Percentiles rank a stretch among this genome's conserved stretches.
These are phyloP conservation scores for Apiotrichum laibachii DNA, from an alignment of 1,284 basidiomycete species.

Conservation along the genomic window DNA sequence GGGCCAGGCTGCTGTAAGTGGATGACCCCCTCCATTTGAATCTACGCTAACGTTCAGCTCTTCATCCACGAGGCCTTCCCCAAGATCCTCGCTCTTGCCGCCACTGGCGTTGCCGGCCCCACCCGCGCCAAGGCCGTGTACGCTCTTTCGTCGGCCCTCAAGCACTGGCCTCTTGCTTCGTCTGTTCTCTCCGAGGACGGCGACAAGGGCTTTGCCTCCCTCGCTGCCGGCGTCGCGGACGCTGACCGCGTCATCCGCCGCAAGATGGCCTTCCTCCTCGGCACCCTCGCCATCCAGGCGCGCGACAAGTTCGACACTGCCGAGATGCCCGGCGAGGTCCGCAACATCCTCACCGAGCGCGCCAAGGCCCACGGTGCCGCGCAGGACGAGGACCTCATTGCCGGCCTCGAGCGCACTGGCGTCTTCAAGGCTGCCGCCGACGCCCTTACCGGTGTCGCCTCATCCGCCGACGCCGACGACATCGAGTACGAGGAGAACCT, in stretches of 20 bases:
- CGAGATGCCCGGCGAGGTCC: conserved; percentile 45
- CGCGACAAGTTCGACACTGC: conserved; percentile 53
- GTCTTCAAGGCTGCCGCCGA: conserved; percentile 22
- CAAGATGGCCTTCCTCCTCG: conserved; percentile 81
- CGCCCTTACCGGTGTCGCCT: conserved; percentile 59
- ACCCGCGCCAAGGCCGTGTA: conserved; percentile 79
- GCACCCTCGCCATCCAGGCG: conserved; percentile 68
- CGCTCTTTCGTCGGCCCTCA: conserved; percentile 76
- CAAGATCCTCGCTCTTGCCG: conserved; percentile 63
- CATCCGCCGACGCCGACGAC: conserved; percentile 65
- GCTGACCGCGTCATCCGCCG: conserved; percentile 72
- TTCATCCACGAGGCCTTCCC: conserved; percentile 67
- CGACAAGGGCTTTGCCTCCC: conserved; percentile 29
- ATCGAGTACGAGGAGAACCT: conserved; percentile 78
- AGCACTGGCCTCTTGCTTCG: conserved; percentile 57
- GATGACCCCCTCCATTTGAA: no score
- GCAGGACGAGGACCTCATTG: conserved; percentile 34
- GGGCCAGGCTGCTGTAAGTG: conserved; percentile 78
- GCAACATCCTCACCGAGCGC: conserved; percentile 32
- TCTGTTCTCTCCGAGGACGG: conserved; percentile 20
- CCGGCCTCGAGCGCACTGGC: conserved; percentile 26
- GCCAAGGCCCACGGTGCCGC: conserved; percentile 10
- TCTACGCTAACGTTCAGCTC: conserved; percentile 58
- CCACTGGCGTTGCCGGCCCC: conserved; percentile 23
- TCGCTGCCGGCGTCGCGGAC: conserved; percentile 56